Percentiles rank a stretch among this genome's conserved stretches.
Evolutionary conservation across 306 rosid species (phyloP).

Genomic region (Benincasa hispida): DNA sequence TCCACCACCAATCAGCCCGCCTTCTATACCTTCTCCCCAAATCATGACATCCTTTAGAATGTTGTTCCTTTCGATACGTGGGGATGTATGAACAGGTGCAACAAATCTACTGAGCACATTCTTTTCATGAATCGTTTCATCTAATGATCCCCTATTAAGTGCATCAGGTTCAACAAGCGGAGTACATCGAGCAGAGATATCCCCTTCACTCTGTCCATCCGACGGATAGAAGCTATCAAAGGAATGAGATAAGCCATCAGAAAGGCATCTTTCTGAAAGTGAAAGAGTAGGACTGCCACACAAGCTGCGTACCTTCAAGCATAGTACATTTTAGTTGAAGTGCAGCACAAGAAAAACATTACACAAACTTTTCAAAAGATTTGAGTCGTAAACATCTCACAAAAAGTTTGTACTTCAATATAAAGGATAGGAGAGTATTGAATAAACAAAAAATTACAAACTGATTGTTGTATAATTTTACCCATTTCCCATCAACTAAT

Average conservation of each 20-base stretch:
- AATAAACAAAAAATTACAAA: not conserved
- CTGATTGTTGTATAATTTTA: not conserved
- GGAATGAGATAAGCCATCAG: slow-evolving; percentile 63
- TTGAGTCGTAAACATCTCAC: not conserved
- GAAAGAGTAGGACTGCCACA: slow-evolving; percentile 73
- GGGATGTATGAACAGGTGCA: slow-evolving; percentile 19
- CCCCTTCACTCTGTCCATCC: slow-evolving; percentile 20
- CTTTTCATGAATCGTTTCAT: slow-evolving; percentile 21
- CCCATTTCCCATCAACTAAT: not conserved
- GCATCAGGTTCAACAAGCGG: slow-evolving; percentile 31
- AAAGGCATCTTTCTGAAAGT: slow-evolving; percentile 62
- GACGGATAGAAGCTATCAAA: slow-evolving; percentile 39
- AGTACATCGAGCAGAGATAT: slow-evolving; percentile 38
- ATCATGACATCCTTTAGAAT: slow-evolving; percentile 66
- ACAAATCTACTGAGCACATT: slow-evolving; percentile 19
- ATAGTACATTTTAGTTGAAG: slow-evolving; percentile 3
- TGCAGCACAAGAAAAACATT: not conserved
- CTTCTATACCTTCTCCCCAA: slow-evolving; percentile 69
- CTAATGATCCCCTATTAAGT: slow-evolving; percentile 23
- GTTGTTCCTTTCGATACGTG: slow-evolving; percentile 29
- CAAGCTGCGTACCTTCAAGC: slow-evolving; percentile 56
- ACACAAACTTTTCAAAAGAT: not conserved
- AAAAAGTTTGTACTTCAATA: not conserved
- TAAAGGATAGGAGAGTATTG: not conserved
- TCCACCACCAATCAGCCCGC: slow-evolving; percentile 30